phyloP scores from a whole-genome alignment of 2,329 filamentous ascomycete genomes.

The Tricladium varicosporioides region DNA sequence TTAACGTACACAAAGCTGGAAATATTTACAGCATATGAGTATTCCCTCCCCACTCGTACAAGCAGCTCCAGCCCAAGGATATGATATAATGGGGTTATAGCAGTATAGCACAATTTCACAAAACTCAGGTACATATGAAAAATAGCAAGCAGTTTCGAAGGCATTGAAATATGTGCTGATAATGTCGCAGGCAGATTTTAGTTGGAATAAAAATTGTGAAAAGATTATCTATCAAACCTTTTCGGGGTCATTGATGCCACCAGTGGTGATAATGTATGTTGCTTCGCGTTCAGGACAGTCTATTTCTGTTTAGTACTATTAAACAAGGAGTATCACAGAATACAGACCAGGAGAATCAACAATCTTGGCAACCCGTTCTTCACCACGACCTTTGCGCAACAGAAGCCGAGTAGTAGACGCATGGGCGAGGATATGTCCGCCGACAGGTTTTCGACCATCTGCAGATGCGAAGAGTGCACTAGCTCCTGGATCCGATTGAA shows the following conservation, averaged over 20 bases:
- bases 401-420: conserved; percentile 65
- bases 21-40: too few relatives aligned
- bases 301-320: conserved; percentile 27
- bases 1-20: too few relatives aligned
- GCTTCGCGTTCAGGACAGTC: conserved; percentile 69
- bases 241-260: conserved; percentile 66
- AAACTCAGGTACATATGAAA: too few relatives aligned
- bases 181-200: too few relatives aligned
- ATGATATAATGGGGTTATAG: too few relatives aligned
- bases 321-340: not conserved
- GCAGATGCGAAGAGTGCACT: conserved; percentile 65
- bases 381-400: conserved; percentile 65
- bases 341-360: conserved; percentile 61
- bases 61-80: too few relatives aligned
- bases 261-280: conserved; percentile 68
- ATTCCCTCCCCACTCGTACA: too few relatives aligned
- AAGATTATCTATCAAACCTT: conserved; percentile 44
- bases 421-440: conserved; percentile 67
- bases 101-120: too few relatives aligned
- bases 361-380: conserved; percentile 69
- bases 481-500: conserved; percentile 68
- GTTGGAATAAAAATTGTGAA: too few relatives aligned
- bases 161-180: too few relatives aligned
- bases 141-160: too few relatives aligned
- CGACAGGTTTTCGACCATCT: conserved; percentile 65